phyloP scores from a whole-genome alignment of 768 basidiomycete genomes.

The Grammothele lineata region DNA sequence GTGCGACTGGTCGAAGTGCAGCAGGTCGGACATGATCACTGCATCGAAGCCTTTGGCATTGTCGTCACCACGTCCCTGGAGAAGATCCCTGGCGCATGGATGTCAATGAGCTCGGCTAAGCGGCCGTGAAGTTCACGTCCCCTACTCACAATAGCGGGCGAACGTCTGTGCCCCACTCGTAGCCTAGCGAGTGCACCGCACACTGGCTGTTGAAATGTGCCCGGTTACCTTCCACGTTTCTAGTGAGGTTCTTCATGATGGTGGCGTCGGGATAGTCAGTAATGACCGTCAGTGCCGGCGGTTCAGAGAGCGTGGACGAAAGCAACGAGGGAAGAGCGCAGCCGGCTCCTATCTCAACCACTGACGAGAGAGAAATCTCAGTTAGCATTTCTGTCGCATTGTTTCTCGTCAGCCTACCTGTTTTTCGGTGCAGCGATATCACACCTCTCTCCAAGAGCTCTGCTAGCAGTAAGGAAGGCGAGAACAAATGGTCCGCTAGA shows the following conservation, averaged over 20 bases:
- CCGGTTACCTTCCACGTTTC: slow-evolving; percentile 51
- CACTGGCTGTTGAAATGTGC: slow-evolving; percentile 34
- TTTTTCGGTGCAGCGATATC: slow-evolving; percentile 37
- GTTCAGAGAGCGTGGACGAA: slow-evolving; percentile 37
- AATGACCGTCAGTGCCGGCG: slow-evolving; percentile 51
- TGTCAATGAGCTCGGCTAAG: too few species aligned
- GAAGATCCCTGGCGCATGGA: too few species aligned
- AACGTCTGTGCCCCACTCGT: slow-evolving; percentile 62
- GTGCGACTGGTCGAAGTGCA: slow-evolving; percentile 65
- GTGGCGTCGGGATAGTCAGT: slow-evolving; percentile 68
- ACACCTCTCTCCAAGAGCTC: slow-evolving; percentile 58
- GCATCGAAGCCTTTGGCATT: slow-evolving; percentile 41
- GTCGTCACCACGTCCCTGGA: too few species aligned
- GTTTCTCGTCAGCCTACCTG: too few species aligned
- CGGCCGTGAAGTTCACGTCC: too few species aligned
- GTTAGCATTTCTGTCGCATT: too few species aligned
- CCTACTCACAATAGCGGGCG: slow-evolving; percentile 42
- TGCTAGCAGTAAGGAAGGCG: slow-evolving; percentile 60
- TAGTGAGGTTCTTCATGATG: slow-evolving; percentile 52
- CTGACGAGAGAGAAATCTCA: too few species aligned
- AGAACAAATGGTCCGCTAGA: slow-evolving; percentile 71
- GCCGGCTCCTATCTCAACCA: slow-evolving; percentile 71
- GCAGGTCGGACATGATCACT: slow-evolving; percentile 66
- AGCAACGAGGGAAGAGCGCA: slow-evolving; percentile 65
- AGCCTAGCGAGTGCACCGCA: slow-evolving; percentile 42